Evolutionary conservation across 495 filamentous ascomycete species (phyloP).

Genomic region (Margaritispora aquatica): DNA sequence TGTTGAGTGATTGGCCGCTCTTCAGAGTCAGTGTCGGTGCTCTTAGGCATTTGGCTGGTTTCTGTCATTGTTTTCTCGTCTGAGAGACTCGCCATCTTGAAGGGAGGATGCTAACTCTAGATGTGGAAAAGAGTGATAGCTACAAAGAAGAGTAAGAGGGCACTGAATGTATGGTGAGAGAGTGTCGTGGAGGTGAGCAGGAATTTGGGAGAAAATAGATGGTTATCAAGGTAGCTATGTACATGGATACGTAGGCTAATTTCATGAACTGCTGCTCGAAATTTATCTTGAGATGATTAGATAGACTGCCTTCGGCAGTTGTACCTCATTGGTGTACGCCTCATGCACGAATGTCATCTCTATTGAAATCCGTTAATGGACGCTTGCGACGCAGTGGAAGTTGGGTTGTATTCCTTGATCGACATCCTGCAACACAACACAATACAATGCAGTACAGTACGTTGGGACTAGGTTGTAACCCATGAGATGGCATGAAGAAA

Average conservation of each 20-base stretch:
- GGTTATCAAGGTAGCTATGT: neutral
- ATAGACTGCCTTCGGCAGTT: too few species aligned
- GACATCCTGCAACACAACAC: neutral
- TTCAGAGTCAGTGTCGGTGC: neutral
- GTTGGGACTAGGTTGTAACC: too few species aligned
- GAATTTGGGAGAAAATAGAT: neutral
- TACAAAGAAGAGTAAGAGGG: too few species aligned
- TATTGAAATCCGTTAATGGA: neutral
- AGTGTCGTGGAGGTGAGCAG: neutral
- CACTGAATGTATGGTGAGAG: neutral
- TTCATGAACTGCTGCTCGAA: neutral
- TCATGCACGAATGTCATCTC: neutral
- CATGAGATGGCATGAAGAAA: too few species aligned
- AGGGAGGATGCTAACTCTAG: neutral
- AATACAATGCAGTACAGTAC: too few species aligned
- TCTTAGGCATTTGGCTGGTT: neutral
- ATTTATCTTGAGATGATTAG: neutral
- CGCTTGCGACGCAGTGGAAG: neutral
- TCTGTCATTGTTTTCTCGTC: neutral
- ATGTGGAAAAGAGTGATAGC: too few species aligned
- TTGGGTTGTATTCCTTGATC: neutral
- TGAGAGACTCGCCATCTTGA: neutral
- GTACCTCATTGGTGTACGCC: too few species aligned
- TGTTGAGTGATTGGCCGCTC: neutral
- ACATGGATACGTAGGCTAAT: neutral